Conservation (phyloP, 1,284 basidiomycete species). For the Takashimella koratensis region DNA sequence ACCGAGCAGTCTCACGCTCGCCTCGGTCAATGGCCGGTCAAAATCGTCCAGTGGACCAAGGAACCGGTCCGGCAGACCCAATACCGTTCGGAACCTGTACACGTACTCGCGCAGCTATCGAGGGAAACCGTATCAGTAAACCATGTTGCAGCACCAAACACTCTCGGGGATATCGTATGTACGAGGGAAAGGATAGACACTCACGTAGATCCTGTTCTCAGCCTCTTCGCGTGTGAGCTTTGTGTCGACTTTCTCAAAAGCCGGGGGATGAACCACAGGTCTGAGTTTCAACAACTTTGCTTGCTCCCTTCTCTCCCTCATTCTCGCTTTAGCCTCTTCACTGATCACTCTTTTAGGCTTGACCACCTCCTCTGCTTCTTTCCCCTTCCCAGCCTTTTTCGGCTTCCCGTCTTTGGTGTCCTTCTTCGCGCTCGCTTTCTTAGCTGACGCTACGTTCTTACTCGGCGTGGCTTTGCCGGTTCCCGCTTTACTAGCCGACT, state of each 20-base stretch:
- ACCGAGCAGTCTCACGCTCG: constrained; percentile 32
- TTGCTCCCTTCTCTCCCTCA: constrained; percentile 1
- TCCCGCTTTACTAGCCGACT: background rate
- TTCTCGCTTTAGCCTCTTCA: background rate
- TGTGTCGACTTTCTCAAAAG: constrained; percentile 32
- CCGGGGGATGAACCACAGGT: constrained; percentile 21
- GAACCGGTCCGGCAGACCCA: constrained; percentile 35
- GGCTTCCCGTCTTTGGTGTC: constrained; percentile 8
- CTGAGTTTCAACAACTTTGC: constrained; percentile 14
- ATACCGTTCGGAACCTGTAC: constrained; percentile 27
- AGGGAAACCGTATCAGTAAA: too few relatives aligned
- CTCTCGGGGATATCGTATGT: too few relatives aligned
- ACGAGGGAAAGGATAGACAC: constrained; percentile 1
- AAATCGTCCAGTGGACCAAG: constrained; percentile 41
- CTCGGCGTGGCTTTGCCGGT: background rate
- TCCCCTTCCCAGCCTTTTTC: constrained; percentile 11
- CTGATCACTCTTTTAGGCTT: background rate
- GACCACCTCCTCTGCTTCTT: background rate
- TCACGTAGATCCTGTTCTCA: constrained; percentile 36
- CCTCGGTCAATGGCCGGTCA: constrained; percentile 39
- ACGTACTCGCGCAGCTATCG: constrained; percentile 43
- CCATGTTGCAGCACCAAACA: too few relatives aligned
- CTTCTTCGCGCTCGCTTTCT: constrained; percentile 4
- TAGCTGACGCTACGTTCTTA: background rate
- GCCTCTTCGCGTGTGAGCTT: constrained; percentile 25